Conservation (phyloP, 257 asterid species). For the Leptodermis oblonga region DNA sequence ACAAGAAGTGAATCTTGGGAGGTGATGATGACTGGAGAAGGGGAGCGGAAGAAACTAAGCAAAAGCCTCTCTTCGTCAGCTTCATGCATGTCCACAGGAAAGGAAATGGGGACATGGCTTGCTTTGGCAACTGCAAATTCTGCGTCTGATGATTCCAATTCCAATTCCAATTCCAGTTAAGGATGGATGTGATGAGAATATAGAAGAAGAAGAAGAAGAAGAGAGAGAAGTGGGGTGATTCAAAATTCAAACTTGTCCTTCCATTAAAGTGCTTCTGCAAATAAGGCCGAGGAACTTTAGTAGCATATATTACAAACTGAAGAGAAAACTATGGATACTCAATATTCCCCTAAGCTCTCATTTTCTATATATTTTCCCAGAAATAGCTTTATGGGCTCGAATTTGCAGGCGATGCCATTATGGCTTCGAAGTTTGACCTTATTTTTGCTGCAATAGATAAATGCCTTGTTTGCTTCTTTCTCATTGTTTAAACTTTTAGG, state of each 20-base stretch:
- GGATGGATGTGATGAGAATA: no score
- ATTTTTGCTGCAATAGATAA: not conserved
- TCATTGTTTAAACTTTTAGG: no score
- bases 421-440: not conserved
- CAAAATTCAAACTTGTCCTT: not conserved
- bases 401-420: no score
- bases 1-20: slow-evolving; percentile 10
- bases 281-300: not conserved
- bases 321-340: no score
- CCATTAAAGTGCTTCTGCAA: not conserved
- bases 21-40: not conserved
- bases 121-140: slow-evolving; percentile 53
- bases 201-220: no score
- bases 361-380: no score
- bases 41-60: slow-evolving; percentile 22
- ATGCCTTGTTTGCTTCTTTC: not conserved
- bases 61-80: slow-evolving; percentile 36
- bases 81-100: slow-evolving; percentile 33
- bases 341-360: no score
- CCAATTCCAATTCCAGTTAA: slow-evolving; percentile 38
- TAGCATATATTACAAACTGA: no score
- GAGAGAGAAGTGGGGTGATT: no score
- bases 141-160: slow-evolving; percentile 46
- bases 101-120: slow-evolving; percentile 49
- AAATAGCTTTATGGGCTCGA: no score